phyloP scores from a whole-genome alignment of 1,284 basidiomycete species.

The Ceratobasidium sp. region DNA sequence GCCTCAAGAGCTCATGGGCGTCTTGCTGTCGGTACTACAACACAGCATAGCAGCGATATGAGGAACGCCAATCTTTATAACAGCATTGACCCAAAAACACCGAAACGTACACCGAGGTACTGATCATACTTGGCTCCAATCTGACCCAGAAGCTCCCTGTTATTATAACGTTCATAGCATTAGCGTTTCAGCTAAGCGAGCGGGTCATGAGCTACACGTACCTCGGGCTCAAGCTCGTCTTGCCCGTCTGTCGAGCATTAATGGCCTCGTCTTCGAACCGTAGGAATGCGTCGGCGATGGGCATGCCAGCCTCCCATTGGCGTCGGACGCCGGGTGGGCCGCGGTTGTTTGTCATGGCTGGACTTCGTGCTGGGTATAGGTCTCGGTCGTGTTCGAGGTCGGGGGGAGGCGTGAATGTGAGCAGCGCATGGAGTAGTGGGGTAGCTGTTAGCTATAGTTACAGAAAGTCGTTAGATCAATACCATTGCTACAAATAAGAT shows the following conservation, averaged over 20 bases:
- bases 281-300: conserved; percentile 50
- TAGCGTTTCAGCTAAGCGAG: neutral
- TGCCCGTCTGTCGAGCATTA: conserved; percentile 49
- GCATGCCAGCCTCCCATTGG: conserved; percentile 47
- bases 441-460: conserved; percentile 52
- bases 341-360: conserved; percentile 53
- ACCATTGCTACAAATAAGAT: no score
- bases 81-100: conserved; percentile 46
- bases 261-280: conserved; percentile 49
- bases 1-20: conserved; percentile 92
- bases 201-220: conserved; percentile 23
- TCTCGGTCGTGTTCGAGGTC: conserved; percentile 50
- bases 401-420: conserved; percentile 50
- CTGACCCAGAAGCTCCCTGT: conserved; percentile 71
- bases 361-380: conserved; percentile 51
- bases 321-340: conserved; percentile 46
- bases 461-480: neutral
- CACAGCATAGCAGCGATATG: conserved; percentile 14
- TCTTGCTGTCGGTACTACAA: conserved; percentile 86
- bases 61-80: conserved; percentile 24
- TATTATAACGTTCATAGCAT: neutral
- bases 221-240: conserved; percentile 54
- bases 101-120: conserved; percentile 76
- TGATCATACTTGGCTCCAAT: conserved; percentile 92
- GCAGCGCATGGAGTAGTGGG: conserved; percentile 52